Evolutionary conservation across 2,329 filamentous ascomycete genomes (phyloP), one percentile per base, ranked within the genome.

Genomic region (Aspergillus sp.): DNA sequence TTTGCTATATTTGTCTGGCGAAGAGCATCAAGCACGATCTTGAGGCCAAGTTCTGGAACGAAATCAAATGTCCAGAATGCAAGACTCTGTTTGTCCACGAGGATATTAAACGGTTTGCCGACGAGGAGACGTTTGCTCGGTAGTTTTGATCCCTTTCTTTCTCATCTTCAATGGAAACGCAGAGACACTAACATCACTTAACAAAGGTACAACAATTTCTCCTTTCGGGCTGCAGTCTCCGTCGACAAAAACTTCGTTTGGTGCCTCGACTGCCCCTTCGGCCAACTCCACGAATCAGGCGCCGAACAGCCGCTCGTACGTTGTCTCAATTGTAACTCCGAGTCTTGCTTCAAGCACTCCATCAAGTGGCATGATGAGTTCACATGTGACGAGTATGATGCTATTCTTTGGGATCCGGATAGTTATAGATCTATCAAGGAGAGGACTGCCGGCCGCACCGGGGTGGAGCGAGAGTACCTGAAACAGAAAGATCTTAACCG

Each of bases 291-390:
- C 24, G 42, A 51, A 20, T 22, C 20, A n/a, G 56, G 52, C 17
- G 51, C 26, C 15, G 24, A 30, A 1, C 52, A 58, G 15, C 56
- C 56, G 32, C 34, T 48, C 5, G 39, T 58, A 17, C 32, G 22
- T 4, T 58, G 56, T 32, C 41, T 39, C 18, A 52, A 44, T 18
- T 58, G 56, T 17, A 24, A 24, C 18, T 11, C 45, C 1, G 30
- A 44, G 3, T 58, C 56, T 3, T 58, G 56, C 52, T 58, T 58
- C 47, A 58, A 55, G 9, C 56, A 58, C 45, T 24, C 51, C 26
- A 58, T 58, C 6, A 51, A 58, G 32, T 58, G 56, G 56, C 56
- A 58, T 36, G 52, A 55, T 13, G 50, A 26, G n/a, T 50, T 58
- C 30, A 58, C 52, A 11, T 58, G 56, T 38, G 51, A 58, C 24